Evolutionary conservation across 495 filamentous ascomycete species (phyloP), one percentile per base, ranked within the genome.

Genomic region (Lophiotrema nucula): DNA sequence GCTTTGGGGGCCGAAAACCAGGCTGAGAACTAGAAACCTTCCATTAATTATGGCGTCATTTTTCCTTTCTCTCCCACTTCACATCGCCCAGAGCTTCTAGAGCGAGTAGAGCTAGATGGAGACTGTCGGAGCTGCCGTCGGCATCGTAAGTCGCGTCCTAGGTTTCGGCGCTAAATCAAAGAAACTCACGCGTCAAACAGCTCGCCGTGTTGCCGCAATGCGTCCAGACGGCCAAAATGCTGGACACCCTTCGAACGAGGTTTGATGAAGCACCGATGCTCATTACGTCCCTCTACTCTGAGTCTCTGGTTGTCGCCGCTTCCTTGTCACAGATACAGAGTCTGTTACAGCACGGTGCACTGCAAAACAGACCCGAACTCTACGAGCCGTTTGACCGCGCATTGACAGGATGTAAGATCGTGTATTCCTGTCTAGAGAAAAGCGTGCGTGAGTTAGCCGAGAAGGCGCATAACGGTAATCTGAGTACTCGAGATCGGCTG

Each of bases 301-400:
- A 62, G 52, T 62, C 58, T 22, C 49, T 62, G 58, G 52, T 62
- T n/a, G 47, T 62, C 19, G 52, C 50, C 2, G 58, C 58, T 1
- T 55, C 52, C 2, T 46, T 62, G 1, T 56, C 58, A 8, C 58
- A 62, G 31, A 19, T 62, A 19, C 51, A 62, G 26, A 31, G 19
- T 46, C 47, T 62, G 3, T 46, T 62, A 3, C 51, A 56, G 18
- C 44, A 22, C 11, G 58, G 56, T 31, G 38, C 58, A 16, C 25
- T 61, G 38, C 18, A 44, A 18, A 42, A 39, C 12, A 56, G 43
- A 26, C 52, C 52, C 11, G 41, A 56, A 18, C 43, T 60, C 15
- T 21, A 54, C 16, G 49, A 53, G 6, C 41, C 50, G 12, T 49
- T 60, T 18, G 57, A 60, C 19, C 26, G 23, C 15, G 49, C 57